Evolutionary conservation across 208 protist species (phyloP).

Genomic region (Crithidia mellificae): DNA sequence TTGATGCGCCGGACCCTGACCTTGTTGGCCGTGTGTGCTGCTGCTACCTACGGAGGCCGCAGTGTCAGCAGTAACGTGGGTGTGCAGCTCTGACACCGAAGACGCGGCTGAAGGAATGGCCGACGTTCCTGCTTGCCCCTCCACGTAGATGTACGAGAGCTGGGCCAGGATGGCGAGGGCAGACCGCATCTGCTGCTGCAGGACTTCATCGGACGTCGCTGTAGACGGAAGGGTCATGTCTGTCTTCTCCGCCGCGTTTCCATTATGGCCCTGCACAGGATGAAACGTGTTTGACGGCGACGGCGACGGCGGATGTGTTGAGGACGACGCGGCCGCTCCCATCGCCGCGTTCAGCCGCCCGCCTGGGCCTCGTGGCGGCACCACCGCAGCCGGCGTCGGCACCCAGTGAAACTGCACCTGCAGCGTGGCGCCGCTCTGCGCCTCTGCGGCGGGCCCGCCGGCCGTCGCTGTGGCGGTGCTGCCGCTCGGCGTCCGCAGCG

Average conservation of each 20-base stretch:
- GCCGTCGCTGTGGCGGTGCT: constrained; percentile 6
- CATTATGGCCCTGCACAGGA: too few relatives aligned
- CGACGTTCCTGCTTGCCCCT: constrained; percentile 2
- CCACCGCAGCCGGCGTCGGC: constrained; percentile 18
- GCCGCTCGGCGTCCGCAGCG: not conserved
- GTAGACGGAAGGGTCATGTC: too few relatives aligned
- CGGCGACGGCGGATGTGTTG: too few relatives aligned
- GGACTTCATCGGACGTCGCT: not conserved
- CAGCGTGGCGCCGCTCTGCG: constrained; percentile 27
- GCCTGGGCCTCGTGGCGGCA: constrained; percentile 7
- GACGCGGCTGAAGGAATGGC: not conserved
- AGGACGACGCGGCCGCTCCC: too few relatives aligned
- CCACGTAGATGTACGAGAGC: constrained; percentile 27
- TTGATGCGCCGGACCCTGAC: not conserved
- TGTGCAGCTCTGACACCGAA: not conserved
- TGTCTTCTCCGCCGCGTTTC: too few relatives aligned
- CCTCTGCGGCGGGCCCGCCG: constrained; percentile 3
- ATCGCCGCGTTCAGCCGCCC: too few relatives aligned
- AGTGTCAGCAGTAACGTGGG: not conserved
- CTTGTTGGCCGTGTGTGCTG: too few relatives aligned
- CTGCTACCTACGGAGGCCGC: too few relatives aligned
- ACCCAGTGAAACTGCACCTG: constrained; percentile 38
- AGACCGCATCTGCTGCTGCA: constrained; percentile 23
- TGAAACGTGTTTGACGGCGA: too few relatives aligned
- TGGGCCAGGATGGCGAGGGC: constrained; percentile 23